Conservation (phyloP, 2,329 filamentous ascomycete genomes). For the Penicillium sp. region DNA sequence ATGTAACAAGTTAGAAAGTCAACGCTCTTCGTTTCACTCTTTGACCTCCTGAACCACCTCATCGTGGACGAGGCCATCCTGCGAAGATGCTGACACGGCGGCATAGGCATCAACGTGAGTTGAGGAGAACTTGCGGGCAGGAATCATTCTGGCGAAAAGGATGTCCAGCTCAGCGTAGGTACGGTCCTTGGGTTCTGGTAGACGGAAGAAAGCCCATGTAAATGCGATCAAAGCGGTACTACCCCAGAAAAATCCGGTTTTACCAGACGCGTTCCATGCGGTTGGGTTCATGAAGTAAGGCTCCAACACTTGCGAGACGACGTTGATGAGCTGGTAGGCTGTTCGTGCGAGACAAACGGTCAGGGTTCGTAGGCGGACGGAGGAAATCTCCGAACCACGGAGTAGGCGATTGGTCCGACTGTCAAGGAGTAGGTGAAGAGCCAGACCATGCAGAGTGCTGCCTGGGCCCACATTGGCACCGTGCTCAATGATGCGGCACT, state of each 20-base stretch:
- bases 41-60: constrained; percentile 9
- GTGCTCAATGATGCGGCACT: constrained; percentile 21
- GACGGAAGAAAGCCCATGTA: constrained; percentile 39
- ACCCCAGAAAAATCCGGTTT: constrained; percentile 45
- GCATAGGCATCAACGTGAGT: constrained; percentile 21
- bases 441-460: constrained; percentile 51
- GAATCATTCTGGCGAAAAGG: constrained; percentile 40
- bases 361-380: constrained; percentile 56
- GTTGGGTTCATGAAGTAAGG: constrained; percentile 38
- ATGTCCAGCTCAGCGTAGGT: constrained; percentile 45
- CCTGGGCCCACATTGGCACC: constrained; percentile 37
- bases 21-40: not conserved
- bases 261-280: constrained; percentile 40
- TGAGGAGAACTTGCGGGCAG: constrained; percentile 35
- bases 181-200: constrained; percentile 39
- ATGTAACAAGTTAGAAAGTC: not conserved
- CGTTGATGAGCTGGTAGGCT: constrained; percentile 52
- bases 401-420: constrained; percentile 56
- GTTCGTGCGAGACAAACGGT: constrained; percentile 55
- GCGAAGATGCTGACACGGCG: constrained; percentile 9
- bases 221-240: constrained; percentile 27
- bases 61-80: constrained; percentile 17
- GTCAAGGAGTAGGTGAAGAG: constrained; percentile 57
- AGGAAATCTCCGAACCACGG: constrained; percentile 56
- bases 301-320: constrained; percentile 46